A percentile compares a stretch with the other conserved stretches of the same genome.
Evolutionary conservation across 2,329 filamentous ascomycete species (phyloP).

Genomic region (Ascochyta fabae): DNA sequence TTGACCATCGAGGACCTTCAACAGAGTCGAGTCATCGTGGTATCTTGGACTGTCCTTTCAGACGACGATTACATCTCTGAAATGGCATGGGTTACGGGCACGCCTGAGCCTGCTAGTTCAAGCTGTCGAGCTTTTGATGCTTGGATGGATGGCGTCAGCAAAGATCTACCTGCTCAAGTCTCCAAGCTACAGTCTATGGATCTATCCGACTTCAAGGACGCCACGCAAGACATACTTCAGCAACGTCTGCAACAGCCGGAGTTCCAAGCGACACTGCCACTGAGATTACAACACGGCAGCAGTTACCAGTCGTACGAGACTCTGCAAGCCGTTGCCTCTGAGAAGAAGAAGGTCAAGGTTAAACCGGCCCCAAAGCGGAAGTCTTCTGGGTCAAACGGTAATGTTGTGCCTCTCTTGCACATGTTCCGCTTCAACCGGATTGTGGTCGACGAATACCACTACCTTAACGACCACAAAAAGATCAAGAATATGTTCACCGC

Average conservation of each 20-base stretch:
- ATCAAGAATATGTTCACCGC: conserved; percentile 26
- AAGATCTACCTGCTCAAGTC: conserved; percentile 53
- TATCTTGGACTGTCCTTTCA: conserved; percentile 59
- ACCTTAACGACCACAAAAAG: conserved; percentile 54
- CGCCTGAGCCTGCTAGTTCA: conserved; percentile 46
- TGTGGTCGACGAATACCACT: conserved; percentile 70
- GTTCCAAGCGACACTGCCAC: conserved; percentile 49
- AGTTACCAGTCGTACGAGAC: conserved; percentile 36
- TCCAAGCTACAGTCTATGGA: conserved; percentile 42
- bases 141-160: conserved; percentile 59
- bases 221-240: conserved; percentile 30
- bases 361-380: conserved; percentile 5
- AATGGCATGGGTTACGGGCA: conserved; percentile 59
- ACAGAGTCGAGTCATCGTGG: conserved; percentile 61
- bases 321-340: background rate
- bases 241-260: conserved; percentile 40
- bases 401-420: conserved; percentile 55
- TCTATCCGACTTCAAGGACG: conserved; percentile 35
- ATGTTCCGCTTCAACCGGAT: conserved; percentile 67
- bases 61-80: conserved; percentile 56
- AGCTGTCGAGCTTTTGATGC: conserved; percentile 58
- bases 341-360: conserved; percentile 1
- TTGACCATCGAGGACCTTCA: conserved; percentile 55
- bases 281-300: conserved; percentile 47
- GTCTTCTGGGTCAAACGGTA: background rate